These are phyloP conservation scores for Camellia granthamiana DNA, from an alignment of 148 eudicot species.

Conservation along the genomic window DNA sequence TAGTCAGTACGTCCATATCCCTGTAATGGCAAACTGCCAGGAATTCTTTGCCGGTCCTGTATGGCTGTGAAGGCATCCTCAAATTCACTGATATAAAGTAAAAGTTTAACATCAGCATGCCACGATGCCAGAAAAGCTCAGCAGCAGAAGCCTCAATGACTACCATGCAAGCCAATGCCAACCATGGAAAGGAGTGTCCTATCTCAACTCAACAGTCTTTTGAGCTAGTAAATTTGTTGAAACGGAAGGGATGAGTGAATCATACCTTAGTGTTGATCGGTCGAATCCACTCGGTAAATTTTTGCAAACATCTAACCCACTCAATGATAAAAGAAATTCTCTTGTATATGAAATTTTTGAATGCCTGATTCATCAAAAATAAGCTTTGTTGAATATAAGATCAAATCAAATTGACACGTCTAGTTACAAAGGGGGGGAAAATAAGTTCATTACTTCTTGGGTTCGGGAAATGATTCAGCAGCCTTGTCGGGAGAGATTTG, in stretches of 20 bases:
- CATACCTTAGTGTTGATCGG: constrained; percentile 66
- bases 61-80: constrained; percentile 37
- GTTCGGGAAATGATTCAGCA: constrained; percentile 14
- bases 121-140: background rate
- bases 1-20: constrained; percentile 64
- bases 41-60: constrained; percentile 49
- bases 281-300: constrained; percentile 72
- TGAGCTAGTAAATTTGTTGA: background rate
- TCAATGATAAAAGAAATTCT: constrained; percentile 70
- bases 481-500: constrained; percentile 20
- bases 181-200: background rate
- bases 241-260: constrained; percentile 5
- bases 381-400: background rate
- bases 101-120: background rate
- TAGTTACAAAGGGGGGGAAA: background rate
- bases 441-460: constrained; percentile 29
- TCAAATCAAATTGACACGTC: background rate
- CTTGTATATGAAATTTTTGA: constrained; percentile 53
- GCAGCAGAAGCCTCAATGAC: background rate
- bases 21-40: constrained; percentile 47
- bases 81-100: constrained; percentile 49
- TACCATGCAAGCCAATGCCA: background rate
- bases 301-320: constrained; percentile 73
- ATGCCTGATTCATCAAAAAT: constrained; percentile 46
- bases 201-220: background rate